Percentiles rank a stretch among this genome's conserved stretches.
These are phyloP conservation scores for Hirschioporus abietinus DNA, from an alignment of 768 basidiomycete genomes.

Conservation along the genomic window DNA sequence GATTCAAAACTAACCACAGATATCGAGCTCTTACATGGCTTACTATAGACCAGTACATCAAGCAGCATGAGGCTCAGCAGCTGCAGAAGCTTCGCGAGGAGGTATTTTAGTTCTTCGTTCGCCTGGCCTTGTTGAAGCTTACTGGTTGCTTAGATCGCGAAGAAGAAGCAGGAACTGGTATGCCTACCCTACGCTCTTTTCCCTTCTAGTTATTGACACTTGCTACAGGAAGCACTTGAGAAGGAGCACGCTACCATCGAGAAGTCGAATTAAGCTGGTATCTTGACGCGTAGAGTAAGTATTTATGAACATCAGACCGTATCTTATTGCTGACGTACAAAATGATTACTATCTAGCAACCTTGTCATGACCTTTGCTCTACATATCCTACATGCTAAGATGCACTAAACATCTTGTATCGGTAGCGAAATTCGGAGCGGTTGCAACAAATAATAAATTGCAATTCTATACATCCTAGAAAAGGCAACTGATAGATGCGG, in stretches of 20 bases:
- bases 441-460: background rate
- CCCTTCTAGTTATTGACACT: background rate
- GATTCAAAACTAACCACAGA: background rate
- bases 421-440: background rate
- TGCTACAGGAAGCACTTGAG: slow-evolving; percentile 7
- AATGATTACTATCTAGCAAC: no score
- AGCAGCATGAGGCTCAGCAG: slow-evolving; percentile 50
- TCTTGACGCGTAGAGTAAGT: background rate
- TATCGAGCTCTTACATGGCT: slow-evolving; percentile 4
- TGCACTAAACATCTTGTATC: background rate
- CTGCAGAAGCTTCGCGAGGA: slow-evolving; percentile 52
- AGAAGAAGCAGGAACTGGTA: slow-evolving; percentile 28
- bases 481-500: background rate
- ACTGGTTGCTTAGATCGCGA: slow-evolving; percentile 20
- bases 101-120: slow-evolving; percentile 28
- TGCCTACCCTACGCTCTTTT: slow-evolving; percentile 8
- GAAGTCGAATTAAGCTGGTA: slow-evolving; percentile 4
- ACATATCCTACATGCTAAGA: background rate
- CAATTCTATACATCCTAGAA: background rate
- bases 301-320: background rate
- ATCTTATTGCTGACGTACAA: background rate
- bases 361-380: background rate
- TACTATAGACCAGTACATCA: slow-evolving; percentile 50
- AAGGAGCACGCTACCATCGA: slow-evolving; percentile 5
- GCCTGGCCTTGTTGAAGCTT: background rate